Conservation (phyloP, 1,284 basidiomycete species). For the Cronartium ribicola region DNA sequence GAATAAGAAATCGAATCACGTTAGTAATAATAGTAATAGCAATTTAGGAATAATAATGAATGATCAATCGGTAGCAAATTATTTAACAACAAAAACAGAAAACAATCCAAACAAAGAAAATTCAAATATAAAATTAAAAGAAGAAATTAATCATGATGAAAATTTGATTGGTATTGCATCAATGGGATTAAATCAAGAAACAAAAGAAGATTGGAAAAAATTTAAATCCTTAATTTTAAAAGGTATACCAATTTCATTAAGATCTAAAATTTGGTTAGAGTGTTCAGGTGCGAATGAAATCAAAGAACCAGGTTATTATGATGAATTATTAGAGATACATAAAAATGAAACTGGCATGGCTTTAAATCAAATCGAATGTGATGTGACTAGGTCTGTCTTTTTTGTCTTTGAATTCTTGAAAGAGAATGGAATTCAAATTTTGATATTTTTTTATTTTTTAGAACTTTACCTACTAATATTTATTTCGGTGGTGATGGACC, state of each 20-base stretch:
- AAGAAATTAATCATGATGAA: conserved; percentile 24
- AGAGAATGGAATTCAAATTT: not conserved
- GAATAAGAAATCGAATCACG: conserved; percentile 17
- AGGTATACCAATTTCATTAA: conserved; percentile 82
- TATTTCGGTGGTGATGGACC: conserved; percentile 94
- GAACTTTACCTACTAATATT: conserved; percentile 91
- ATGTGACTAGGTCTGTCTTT: conserved; percentile 57
- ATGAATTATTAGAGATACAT: conserved; percentile 67
- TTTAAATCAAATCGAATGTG: conserved; percentile 77
- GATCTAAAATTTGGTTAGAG: conserved; percentile 75
- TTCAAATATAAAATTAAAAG: no score
- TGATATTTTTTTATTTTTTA: not conserved
- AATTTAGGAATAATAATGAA: no score
- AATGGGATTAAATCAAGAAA: conserved; percentile 61
- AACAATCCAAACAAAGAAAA: conserved; percentile 52
- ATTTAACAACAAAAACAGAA: conserved; percentile 10
- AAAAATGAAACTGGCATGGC: conserved; percentile 60
- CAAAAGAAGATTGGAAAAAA: conserved; percentile 67
- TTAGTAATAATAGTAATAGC: no score
- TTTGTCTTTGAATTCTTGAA: no score
- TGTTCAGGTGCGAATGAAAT: conserved; percentile 87
- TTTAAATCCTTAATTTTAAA: conserved; percentile 72
- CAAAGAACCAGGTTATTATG: conserved; percentile 84
- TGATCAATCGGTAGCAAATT: no score
- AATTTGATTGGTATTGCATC: conserved; percentile 78